Evolutionary conservation across 495 filamentous ascomycete genomes (phyloP).

Genomic region (Daldinia grandis): DNA sequence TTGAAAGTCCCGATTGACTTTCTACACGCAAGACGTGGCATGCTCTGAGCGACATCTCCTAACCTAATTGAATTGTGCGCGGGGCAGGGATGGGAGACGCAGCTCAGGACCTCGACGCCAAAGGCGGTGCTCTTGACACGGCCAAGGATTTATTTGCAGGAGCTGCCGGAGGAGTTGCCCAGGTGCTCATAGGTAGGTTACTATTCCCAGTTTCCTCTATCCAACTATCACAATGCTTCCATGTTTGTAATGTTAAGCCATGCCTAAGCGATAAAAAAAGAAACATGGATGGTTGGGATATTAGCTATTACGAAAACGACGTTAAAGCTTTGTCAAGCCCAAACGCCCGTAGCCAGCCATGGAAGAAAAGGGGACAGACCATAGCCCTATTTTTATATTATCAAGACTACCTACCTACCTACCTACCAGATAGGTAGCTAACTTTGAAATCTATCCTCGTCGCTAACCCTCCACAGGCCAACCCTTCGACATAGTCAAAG

Average conservation of each 20-base stretch:
- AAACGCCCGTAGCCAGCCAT: neutral
- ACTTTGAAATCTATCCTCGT: neutral
- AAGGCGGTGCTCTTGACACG: constrained; percentile 59
- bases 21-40: neutral
- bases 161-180: constrained; percentile 89
- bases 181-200: constrained; percentile 88
- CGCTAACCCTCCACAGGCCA: constrained; percentile 69
- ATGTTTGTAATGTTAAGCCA: neutral
- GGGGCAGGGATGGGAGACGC: constrained; percentile 52
- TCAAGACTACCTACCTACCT: neutral
- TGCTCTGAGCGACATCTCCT: neutral
- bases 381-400: neutral
- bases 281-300: neutral
- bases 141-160: constrained; percentile 92
- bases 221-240: neutral
- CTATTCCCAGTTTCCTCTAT: neutral
- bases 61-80: neutral
- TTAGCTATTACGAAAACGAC: neutral
- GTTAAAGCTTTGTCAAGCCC: neutral
- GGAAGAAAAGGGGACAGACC: neutral
- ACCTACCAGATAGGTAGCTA: too few species aligned
- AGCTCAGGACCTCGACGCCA: constrained; percentile 50
- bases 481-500: constrained; percentile 99
- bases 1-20: neutral
- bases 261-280: neutral